Conservation (phyloP, 805 yeast genomes). For the Starmerella apis region DNA sequence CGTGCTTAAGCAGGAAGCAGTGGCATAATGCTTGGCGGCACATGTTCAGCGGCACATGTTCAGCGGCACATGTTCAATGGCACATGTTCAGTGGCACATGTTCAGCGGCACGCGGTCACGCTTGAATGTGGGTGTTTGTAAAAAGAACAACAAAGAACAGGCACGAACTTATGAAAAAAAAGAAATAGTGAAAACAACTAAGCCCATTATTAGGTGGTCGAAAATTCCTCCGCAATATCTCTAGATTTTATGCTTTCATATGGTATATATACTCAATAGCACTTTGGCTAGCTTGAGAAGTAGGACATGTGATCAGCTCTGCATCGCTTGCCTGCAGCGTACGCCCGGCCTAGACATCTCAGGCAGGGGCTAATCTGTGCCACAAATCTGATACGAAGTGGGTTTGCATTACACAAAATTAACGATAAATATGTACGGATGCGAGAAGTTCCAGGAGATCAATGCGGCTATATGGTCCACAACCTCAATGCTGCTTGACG, state of each 20-base stretch:
- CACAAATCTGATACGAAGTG: not conserved
- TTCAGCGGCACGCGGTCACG: no score
- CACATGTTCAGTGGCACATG: not conserved
- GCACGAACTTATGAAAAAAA: no score
- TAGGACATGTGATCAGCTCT: not conserved
- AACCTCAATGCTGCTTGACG: conserved; percentile 14
- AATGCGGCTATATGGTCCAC: conserved; percentile 16
- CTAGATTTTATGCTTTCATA: no score
- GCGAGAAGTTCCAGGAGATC: not conserved
- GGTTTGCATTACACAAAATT: no score
- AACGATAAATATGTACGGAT: not conserved
- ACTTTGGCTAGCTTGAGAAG: no score
- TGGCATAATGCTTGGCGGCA: not conserved
- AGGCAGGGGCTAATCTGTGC: not conserved
- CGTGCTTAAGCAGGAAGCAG: not conserved
- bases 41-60: no score
- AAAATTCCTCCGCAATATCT: no score
- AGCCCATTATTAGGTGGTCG: no score
- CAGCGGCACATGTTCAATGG: not conserved
- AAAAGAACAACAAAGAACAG: no score
- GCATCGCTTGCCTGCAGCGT: not conserved
- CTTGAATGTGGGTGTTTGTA: no score
- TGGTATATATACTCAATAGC: no score
- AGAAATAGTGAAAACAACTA: no score
- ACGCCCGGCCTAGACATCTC: not conserved